phyloP scores from a whole-genome alignment of 805 yeast genomes.

The Nakazawaea ishiwadae region DNA sequence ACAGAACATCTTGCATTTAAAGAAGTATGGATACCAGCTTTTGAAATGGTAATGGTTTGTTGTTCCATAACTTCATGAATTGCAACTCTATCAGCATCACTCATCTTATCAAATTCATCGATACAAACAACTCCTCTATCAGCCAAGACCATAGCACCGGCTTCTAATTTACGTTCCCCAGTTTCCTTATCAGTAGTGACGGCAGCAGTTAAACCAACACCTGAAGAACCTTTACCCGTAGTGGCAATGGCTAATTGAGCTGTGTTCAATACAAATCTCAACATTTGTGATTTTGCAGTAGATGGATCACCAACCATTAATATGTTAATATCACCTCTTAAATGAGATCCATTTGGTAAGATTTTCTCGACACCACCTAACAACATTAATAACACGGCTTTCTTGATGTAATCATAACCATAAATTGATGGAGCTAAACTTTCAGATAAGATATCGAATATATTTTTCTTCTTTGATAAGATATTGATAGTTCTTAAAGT shows the following conservation, averaged over 20 bases:
- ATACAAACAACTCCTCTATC: slow-evolving; percentile 97
- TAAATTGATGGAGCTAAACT: slow-evolving; percentile 95
- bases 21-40: slow-evolving; percentile 97
- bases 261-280: slow-evolving; percentile 90
- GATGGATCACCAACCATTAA: slow-evolving; percentile 99
- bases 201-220: slow-evolving; percentile 99
- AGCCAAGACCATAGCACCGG: slow-evolving; percentile 99
- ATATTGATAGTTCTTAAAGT: slow-evolving; percentile 86
- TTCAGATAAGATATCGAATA: slow-evolving; percentile 74
- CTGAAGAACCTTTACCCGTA: slow-evolving; percentile 99
- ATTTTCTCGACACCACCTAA: slow-evolving; percentile 94
- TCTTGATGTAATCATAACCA: slow-evolving; percentile 87
- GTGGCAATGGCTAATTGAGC: slow-evolving; percentile 96
- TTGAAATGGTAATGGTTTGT: slow-evolving; percentile 96
- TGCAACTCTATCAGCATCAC: slow-evolving; percentile 93
- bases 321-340: slow-evolving; percentile 95
- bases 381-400: slow-evolving; percentile 85
- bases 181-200: slow-evolving; percentile 96
- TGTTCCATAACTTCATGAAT: slow-evolving; percentile 99
- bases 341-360: slow-evolving; percentile 89
- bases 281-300: slow-evolving; percentile 94
- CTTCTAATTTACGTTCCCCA: slow-evolving; percentile 93
- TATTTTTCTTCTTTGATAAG: slow-evolving; percentile 61
- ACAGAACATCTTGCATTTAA: slow-evolving; percentile 95
- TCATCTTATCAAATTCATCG: slow-evolving; percentile 98